Evolutionary conservation across 179 eudicot species (phyloP), one percentile per base, ranked within the genome.

Genomic region (Beta macrorhiza): DNA sequence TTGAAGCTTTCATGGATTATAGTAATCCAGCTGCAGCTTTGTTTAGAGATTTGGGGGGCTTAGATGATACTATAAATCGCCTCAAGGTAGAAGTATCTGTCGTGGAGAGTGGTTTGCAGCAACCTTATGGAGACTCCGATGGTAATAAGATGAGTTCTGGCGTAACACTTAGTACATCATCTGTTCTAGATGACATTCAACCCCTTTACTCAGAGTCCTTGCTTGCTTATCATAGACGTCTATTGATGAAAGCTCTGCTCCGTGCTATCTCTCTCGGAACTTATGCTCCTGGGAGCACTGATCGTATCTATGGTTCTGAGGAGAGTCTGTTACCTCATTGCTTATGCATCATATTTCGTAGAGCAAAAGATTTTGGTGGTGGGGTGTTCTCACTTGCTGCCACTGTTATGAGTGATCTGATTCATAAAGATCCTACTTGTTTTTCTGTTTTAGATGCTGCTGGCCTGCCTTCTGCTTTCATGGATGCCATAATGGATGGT

Each of bases 11-110:
- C 79, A 96, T 96, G 99, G 99, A 94, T 83, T 96, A 94, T 79
- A 96, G 99, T 84, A 96, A 96, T 88, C 99, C 99, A 45, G 99
- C 99, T 74, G 99, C 99, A 78, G 97, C 97, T 22, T 89, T 96
- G 75, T 96, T 96, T 84, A 92, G 99, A 85, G 99, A 96, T 84
- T 83, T 96, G 81, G 99, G 99, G 13, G 99, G 99, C 74, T 88
- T 96, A 88, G 97, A 94, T 86, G 99, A 96, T 81, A 91, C 99
- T 44, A 94, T 96, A 74, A 83, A 86, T 77, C 91, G 99, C 70
- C 87, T 96, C 22, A 94, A 90, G 82, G 84, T 86, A 42, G 99
- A 96, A 86, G 96, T 96, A 25, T 91, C 97, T 51, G 78, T 83
- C 70, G 85, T 94, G 75, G 99, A 91, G 86, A 87, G 82, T 87